Conservation (phyloP, 345 rosid genomes). For the Jatropha curcas region DNA sequence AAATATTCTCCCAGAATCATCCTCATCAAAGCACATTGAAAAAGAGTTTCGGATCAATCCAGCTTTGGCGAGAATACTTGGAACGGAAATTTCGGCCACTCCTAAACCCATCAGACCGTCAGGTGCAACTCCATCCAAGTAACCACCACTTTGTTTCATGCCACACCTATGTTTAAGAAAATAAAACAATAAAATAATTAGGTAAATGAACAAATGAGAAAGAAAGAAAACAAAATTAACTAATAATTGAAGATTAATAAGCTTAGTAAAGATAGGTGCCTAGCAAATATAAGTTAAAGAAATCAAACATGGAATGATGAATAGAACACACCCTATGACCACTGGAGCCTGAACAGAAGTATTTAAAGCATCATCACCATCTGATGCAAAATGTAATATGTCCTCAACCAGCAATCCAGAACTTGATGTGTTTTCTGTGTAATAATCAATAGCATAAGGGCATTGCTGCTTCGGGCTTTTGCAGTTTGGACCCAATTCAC, state of each 20-base stretch:
- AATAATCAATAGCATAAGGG: constrained; percentile 55
- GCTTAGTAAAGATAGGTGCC: background rate
- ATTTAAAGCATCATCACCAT: constrained; percentile 31
- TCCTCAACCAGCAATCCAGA: constrained; percentile 82
- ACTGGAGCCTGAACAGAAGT: constrained; percentile 65
- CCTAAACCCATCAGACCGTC: constrained; percentile 96
- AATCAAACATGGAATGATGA: constrained; percentile 11
- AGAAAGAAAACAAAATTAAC: background rate
- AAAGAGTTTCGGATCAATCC: constrained; percentile 75
- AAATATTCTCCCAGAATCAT: constrained; percentile 76
- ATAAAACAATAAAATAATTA: constrained; percentile 2
- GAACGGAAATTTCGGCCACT: constrained; percentile 72
- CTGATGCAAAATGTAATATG: constrained; percentile 59
- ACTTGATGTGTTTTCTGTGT: constrained; percentile 62
- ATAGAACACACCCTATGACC: constrained; percentile 58
- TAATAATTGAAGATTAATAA: background rate
- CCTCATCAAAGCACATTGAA: constrained; percentile 80
- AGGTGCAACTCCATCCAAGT: constrained; percentile 76
- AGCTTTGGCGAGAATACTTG: constrained; percentile 72
- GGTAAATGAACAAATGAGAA: background rate
- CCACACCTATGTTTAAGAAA: constrained; percentile 64
- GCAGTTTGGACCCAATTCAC: constrained; percentile 55
- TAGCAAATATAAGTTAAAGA: constrained; percentile 8
- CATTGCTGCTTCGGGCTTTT: constrained; percentile 64
- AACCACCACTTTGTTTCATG: constrained; percentile 81